Evolutionary conservation across 805 yeast species (phyloP), one percentile per base, ranked within the genome.

Genomic region (Ogataea trehaloabstinens): DNA sequence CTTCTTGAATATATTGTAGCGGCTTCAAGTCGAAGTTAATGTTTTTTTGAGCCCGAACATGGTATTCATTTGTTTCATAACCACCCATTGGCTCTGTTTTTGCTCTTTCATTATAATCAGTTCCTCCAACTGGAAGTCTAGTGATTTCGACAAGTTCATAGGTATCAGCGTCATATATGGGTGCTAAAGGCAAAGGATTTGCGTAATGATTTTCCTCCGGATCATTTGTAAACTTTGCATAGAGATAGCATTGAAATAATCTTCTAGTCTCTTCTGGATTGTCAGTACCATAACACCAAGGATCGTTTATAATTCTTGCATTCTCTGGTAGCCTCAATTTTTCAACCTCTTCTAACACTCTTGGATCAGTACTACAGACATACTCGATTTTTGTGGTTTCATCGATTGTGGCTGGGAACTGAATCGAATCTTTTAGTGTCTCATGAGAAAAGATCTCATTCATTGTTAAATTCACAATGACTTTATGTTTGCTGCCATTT

Each of bases 211-310:
- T 83, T 5, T 85, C 78, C 61, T 83, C 85, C 34, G 76, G 58
- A 67, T 85, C 85, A 55, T 75, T 62, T 43, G 83, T 77, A 42
- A 75, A 79, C 49, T 73, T 70, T 54, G 85, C 72, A 64, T 85
- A 85, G 80, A 83, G 80, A 69, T 80, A 82, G 61, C 82, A 80
- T 66, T 82, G 90, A 43, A 80, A 66, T 67, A 80, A 66, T 12
- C 80, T 75, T 60, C 82, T 73, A 31, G 58, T 67, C 53, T 80
- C 86, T 39, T 73, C 65, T 32, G 75, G 67, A 51, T 78, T 79
- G 37, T 49, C 54, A 20, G 88, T 80, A 52, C 93, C 95, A 59
- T 86, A 85, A 71, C 84, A 85, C 95, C 95, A 86, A 35, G 90
- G 88, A 58, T 84, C 91, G 56, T 74, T 74, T 51, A 80, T 73